Conservation (phyloP, 2,329 filamentous ascomycete genomes). For the Scleromitrula shiraiana region DNA sequence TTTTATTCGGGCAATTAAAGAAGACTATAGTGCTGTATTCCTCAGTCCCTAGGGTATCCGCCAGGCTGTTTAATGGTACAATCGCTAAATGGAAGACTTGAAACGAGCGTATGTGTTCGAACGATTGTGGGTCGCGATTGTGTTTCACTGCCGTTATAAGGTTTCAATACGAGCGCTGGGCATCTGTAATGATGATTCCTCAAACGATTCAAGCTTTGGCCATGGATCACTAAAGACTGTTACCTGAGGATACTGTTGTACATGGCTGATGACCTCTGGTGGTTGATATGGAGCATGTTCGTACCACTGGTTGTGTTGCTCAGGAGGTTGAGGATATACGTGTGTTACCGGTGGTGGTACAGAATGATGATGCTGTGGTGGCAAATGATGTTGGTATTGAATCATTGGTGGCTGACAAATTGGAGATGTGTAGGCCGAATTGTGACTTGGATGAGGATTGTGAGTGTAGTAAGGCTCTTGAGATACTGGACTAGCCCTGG, state of each 20-base stretch:
- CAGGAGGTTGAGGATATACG: conserved; percentile 32
- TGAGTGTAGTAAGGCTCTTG: conserved; percentile 52
- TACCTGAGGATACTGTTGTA: conserved; percentile 42
- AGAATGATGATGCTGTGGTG: conserved; percentile 21
- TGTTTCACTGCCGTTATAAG: conserved; percentile 34
- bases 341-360: conserved; percentile 26
- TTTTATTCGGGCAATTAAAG: no score
- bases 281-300: conserved; percentile 43
- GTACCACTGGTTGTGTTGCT: conserved; percentile 47
- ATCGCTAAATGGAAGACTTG: conserved; percentile 11
- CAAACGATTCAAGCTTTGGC: conserved; percentile 47
- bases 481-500: conserved; percentile 44
- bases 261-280: conserved; percentile 47
- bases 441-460: conserved; percentile 35
- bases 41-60: conserved; percentile 20
- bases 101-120: conserved; percentile 9
- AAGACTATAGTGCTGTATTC: conserved; percentile 23
- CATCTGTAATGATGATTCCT: conserved; percentile 50
- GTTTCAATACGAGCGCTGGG: conserved; percentile 50
- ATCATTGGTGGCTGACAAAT: conserved; percentile 38
- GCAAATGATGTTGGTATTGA: conserved; percentile 27
- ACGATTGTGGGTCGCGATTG: not conserved
- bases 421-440: conserved; percentile 42
- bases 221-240: conserved; percentile 46
- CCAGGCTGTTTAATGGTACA: conserved; percentile 21